These are phyloP conservation scores for Colletotrichum spinosum DNA, from an alignment of 2,329 filamentous ascomycete genomes.

Conservation along the genomic window DNA sequence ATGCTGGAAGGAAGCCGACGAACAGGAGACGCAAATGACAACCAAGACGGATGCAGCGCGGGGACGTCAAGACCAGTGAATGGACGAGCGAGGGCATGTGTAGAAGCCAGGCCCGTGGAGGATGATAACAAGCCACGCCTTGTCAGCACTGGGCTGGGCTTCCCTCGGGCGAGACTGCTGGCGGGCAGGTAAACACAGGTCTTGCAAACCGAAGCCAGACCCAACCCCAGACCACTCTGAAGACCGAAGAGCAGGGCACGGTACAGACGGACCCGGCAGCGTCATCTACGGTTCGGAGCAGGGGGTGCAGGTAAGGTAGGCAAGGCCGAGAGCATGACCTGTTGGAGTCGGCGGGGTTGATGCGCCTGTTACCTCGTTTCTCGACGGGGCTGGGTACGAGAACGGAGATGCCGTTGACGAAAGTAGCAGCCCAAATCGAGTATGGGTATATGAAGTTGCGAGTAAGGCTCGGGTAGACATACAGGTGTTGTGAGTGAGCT, in stretches of 20 bases:
- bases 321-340: slow-evolving; percentile 10
- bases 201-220: slow-evolving; percentile 1
- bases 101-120: slow-evolving; percentile 10
- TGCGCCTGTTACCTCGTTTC: slow-evolving; percentile 11
- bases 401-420: slow-evolving; percentile 18
- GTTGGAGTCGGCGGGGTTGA: not conserved
- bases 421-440: not conserved
- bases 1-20: slow-evolving; percentile 7
- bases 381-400: not conserved
- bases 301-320: slow-evolving; percentile 14
- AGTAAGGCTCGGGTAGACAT: not conserved
- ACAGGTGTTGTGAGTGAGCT: not conserved
- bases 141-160: slow-evolving; percentile 20
- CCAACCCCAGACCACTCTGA: not conserved
- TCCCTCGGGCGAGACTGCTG: slow-evolving; percentile 4
- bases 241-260: slow-evolving; percentile 9
- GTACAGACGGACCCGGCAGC: slow-evolving; percentile 9
- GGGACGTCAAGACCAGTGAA: slow-evolving; percentile 23
- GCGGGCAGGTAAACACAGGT: not conserved
- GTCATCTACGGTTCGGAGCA: slow-evolving; percentile 9
- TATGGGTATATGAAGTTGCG: slow-evolving; percentile 1
- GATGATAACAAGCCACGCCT: slow-evolving; percentile 19
- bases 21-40: slow-evolving; percentile 13
- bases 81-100: slow-evolving; percentile 15
- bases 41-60: slow-evolving; percentile 12